Percentiles rank a stretch among this genome's conserved stretches.
phyloP scores from a whole-genome alignment of 139 green algal species.

The Auxenochlorella pyrenoidosa region DNA sequence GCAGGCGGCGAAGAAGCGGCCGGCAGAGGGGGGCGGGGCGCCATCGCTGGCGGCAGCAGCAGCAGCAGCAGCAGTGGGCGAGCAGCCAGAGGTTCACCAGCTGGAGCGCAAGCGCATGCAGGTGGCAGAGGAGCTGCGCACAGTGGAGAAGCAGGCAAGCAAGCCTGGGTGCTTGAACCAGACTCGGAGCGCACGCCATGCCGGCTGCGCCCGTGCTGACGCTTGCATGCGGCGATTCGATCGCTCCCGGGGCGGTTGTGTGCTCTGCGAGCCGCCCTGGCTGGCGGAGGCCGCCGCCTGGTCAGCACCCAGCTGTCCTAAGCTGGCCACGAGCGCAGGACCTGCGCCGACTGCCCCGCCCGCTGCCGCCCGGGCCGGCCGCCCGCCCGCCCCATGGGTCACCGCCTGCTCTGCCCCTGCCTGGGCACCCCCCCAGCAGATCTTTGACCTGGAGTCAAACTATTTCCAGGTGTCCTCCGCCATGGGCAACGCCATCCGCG shows the following conservation, averaged over 20 bases:
- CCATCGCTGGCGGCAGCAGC: background rate
- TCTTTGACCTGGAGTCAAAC: constrained; percentile 70
- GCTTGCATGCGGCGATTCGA: background rate
- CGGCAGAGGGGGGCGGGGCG: background rate
- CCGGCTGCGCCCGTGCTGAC: no score
- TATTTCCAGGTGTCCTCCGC: constrained; percentile 67
- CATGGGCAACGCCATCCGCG: constrained; percentile 69
- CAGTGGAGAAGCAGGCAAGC: constrained; percentile 45
- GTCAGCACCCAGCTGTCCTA: background rate
- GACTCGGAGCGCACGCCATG: background rate
- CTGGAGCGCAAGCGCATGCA: constrained; percentile 55
- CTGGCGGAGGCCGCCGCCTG: background rate
- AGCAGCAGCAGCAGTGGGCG: background rate
- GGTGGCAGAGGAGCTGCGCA: constrained; percentile 53
- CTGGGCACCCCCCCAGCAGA: constrained; percentile 45
- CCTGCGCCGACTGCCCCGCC: no score
- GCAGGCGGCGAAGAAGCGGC: constrained; percentile 8
- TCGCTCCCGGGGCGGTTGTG: background rate
- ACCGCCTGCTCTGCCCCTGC: no score
- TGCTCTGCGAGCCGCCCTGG: no score
- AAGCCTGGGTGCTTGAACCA: background rate
- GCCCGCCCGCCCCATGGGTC: background rate
- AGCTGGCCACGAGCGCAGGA: no score
- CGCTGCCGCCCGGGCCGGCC: no score
- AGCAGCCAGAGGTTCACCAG: constrained; percentile 45